Conservation (phyloP, 192 early-diverging fungal species). For the Rhizophagus prolifer region DNA sequence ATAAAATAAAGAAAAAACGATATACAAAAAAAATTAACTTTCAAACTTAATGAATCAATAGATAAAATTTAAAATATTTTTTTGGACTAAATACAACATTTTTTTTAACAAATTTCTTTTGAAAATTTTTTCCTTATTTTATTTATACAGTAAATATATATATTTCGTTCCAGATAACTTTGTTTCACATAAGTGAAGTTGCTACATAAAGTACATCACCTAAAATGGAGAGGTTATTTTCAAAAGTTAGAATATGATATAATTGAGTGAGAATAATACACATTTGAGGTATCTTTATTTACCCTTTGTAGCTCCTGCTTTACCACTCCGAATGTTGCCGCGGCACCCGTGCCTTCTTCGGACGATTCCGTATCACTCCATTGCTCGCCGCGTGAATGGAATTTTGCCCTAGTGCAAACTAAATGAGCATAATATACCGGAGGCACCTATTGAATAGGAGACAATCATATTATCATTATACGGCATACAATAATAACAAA, state of each 20-base stretch:
- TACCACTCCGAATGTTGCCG: constrained; percentile 32
- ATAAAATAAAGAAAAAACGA: too few species aligned
- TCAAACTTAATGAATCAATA: too few species aligned
- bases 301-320: constrained; percentile 42
- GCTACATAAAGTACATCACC: constrained; percentile 9
- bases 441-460: constrained; percentile 44
- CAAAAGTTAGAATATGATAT: background rate
- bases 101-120: too few species aligned
- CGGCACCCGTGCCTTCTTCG: constrained; percentile 19
- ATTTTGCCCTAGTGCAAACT: constrained; percentile 83
- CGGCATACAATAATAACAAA: background rate
- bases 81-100: too few species aligned
- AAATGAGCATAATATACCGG: constrained; percentile 95
- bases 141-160: too few species aligned
- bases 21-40: too few species aligned
- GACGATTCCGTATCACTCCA: constrained; percentile 44
- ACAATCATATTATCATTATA: background rate
- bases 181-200: background rate
- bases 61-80: too few species aligned
- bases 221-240: background rate
- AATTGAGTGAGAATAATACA: background rate
- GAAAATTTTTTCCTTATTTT: background rate
- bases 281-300: background rate
- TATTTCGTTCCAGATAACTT: background rate
- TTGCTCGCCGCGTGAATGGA: constrained; percentile 71